A percentile compares a stretch with the other conserved stretches of the same genome.
Conservation (phyloP, 805 yeast genomes). For the Candida wancherniae region DNA sequence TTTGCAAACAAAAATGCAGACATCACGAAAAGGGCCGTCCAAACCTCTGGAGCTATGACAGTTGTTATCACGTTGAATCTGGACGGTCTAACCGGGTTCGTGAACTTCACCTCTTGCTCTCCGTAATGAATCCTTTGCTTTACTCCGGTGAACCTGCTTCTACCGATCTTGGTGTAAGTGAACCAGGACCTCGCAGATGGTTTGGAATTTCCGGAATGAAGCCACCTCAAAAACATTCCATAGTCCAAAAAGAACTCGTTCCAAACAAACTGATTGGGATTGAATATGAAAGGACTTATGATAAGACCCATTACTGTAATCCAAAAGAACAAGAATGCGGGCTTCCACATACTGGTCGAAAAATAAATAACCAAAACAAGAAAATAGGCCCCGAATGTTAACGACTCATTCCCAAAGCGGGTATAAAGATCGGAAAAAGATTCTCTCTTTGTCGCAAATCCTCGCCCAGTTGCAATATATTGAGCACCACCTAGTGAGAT, state of each 20-base stretch:
- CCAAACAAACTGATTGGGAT: conserved; percentile 97
- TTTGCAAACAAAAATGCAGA: conserved; percentile 52
- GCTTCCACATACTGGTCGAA: conserved; percentile 75
- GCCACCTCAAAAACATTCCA: conserved; percentile 88
- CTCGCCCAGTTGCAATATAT: conserved; percentile 82
- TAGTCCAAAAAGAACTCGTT: conserved; percentile 94
- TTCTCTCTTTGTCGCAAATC: conserved; percentile 77
- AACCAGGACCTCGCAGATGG: conserved; percentile 9
- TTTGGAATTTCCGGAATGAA: conserved; percentile 27
- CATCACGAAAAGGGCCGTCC: conserved; percentile 30
- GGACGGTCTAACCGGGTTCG: conserved; percentile 49
- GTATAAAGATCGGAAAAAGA: conserved; percentile 71
- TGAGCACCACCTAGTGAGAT: conserved; percentile 82
- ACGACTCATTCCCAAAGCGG: conserved; percentile 76
- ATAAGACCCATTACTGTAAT: conserved; percentile 81
- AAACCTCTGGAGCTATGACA: conserved; percentile 36
- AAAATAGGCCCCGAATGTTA: conserved; percentile 54
- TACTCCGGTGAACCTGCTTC: conserved; percentile 14
- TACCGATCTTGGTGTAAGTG: conserved; percentile 10
- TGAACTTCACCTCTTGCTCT: conserved; percentile 34
- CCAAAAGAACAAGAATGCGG: conserved; percentile 97
- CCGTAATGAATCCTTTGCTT: conserved; percentile 14
- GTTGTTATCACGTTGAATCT: conserved; percentile 38
- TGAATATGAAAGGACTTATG: conserved; percentile 90
- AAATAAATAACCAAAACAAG: conserved; percentile 12